Conservation (phyloP, 2,329 filamentous ascomycete genomes). For the Dactylonectria macrodidyma region DNA sequence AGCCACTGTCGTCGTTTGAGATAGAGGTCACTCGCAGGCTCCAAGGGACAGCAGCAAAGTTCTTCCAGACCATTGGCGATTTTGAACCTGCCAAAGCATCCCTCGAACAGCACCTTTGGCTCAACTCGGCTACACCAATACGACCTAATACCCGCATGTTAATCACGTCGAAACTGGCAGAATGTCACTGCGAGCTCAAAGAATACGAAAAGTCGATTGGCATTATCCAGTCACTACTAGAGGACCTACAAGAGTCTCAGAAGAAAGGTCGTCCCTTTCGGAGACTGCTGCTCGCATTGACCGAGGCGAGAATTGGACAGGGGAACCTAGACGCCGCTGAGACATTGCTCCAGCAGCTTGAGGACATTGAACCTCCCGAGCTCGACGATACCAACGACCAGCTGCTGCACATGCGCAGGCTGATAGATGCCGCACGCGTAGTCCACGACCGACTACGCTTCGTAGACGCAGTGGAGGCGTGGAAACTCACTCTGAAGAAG, state of each 20-base stretch:
- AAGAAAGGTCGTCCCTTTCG: conserved; percentile 42
- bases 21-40: conserved; percentile 53
- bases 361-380: conserved; percentile 37
- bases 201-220: conserved; percentile 42
- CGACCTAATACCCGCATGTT: conserved; percentile 46
- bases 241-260: conserved; percentile 24
- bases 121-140: conserved; percentile 45
- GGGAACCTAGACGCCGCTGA: conserved; percentile 33
- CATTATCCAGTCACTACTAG: conserved; percentile 44
- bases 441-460: conserved; percentile 36
- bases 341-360: conserved; percentile 32
- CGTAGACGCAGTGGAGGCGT: conserved; percentile 37
- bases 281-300: conserved; percentile 44
- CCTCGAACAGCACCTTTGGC: conserved; percentile 49
- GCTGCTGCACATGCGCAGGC: conserved; percentile 49
- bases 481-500: conserved; percentile 38
- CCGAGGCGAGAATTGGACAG: conserved; percentile 46
- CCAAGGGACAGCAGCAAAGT: conserved; percentile 51
- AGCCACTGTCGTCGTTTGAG: conserved; percentile 50
- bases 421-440: conserved; percentile 46
- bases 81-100: conserved; percentile 49
- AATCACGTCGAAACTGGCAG: conserved; percentile 47
- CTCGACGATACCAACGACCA: conserved; percentile 52
- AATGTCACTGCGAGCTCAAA: conserved; percentile 49
- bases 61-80: conserved; percentile 53